Conservation (phyloP, 768 basidiomycete species). For the Hirschioporus abietinus region DNA sequence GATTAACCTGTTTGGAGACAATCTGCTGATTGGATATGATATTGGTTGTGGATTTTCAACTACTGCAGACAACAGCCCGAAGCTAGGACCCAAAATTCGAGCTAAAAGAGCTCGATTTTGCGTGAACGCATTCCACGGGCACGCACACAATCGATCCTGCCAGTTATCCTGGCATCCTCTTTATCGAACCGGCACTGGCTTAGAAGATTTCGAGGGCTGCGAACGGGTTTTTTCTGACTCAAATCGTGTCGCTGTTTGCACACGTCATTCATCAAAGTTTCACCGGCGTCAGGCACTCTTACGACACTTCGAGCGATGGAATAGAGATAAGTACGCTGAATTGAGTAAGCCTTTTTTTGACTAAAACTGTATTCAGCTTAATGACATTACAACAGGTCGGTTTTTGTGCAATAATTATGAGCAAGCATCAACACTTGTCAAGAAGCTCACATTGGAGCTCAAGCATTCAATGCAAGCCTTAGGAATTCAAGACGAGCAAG, state of each 20-base stretch:
- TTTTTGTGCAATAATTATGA: slow-evolving; percentile 10
- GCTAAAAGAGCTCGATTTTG: slow-evolving; percentile 12
- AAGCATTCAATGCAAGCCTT: not conserved
- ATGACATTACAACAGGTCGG: too few relatives aligned
- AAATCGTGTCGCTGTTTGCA: slow-evolving; percentile 19
- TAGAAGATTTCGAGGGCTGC: slow-evolving; percentile 24
- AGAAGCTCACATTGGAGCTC: not conserved
- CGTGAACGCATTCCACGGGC: slow-evolving; percentile 25
- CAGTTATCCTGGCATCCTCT: slow-evolving; percentile 25
- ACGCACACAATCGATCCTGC: slow-evolving; percentile 24
- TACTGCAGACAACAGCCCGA: slow-evolving; percentile 14
- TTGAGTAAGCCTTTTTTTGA: slow-evolving; percentile 15
- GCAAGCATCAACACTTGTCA: not conserved
- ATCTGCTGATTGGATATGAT: slow-evolving; percentile 20
- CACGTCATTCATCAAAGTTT: slow-evolving; percentile 18
- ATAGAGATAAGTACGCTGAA: slow-evolving; percentile 17
- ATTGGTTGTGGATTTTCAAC: slow-evolving; percentile 21
- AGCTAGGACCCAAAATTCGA: slow-evolving; percentile 12
- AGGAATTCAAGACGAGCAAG: not conserved
- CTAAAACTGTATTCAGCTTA: not conserved
- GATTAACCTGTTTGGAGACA: slow-evolving; percentile 15
- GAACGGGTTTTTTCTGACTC: slow-evolving; percentile 24
- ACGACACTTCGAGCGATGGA: slow-evolving; percentile 18
- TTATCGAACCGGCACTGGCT: slow-evolving; percentile 20
- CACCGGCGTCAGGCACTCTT: slow-evolving; percentile 26